Base-by-base conservation (phyloP, 176 grass and related monocot species). In the Triticum dicoccoides region DNA sequence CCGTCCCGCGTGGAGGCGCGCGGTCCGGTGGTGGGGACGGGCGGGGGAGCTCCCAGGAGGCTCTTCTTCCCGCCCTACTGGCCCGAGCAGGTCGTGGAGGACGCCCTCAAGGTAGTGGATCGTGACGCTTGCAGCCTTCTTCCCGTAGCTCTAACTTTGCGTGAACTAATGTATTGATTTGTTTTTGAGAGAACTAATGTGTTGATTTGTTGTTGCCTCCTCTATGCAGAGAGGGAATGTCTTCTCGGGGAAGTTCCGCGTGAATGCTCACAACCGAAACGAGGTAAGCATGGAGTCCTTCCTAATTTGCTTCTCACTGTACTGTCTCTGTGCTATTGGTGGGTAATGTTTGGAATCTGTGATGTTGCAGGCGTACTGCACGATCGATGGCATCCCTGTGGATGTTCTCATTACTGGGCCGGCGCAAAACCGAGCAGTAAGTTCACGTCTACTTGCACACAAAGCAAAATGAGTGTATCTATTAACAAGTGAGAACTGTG, bases 361-460 rank as follows among this genome's bases (percentile, higher is more conserved):
- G 29, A 4, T 88, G 81, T 86, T 96, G 71, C 79, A 98, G 97
- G 97, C 97, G 2, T 99, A 99, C 85, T 96, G 97, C 86, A 99
- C 94, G 6, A 88, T 99, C 76, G 82, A 94, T 44, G 94, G 93
- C n/a, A 65, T 99, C 9, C 87, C 82, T 0, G 75, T 94, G 61
- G 97, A 99, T 78, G 21, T 99, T 96, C 90, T 99, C 71, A 90
- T 99, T 65, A 93, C 87, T 15, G 97, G 94, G 61, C 35, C 86
- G 49, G 92, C 94, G 0, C 97, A 99, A 75, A 99, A 99, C 90
- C 85, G 97, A 92, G 97, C 97, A 85, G 97, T 99, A 91, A 24
- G 81, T 78, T 76, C 25, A 33, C 1, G 25, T 47, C 38, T 78
- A 11, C 49, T 86, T 73, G 77, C 39, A 78, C 66, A 10, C 17